These are phyloP conservation scores for Cornus controversa DNA, from an alignment of 148 eudicot species.

Conservation along the genomic window DNA sequence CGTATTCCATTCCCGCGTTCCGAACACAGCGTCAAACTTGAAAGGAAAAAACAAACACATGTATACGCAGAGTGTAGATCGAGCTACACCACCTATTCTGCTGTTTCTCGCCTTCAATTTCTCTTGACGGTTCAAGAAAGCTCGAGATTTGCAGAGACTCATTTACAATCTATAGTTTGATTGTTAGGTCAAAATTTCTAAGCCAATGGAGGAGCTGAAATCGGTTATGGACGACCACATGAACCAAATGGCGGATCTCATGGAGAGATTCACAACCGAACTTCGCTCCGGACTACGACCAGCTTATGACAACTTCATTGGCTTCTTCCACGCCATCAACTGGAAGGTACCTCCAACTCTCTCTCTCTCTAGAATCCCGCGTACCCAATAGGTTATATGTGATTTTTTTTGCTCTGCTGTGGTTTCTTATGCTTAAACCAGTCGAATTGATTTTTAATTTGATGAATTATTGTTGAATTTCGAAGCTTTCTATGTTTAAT, in stretches of 20 bases:
- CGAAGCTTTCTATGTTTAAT: neutral
- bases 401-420: neutral
- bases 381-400: neutral
- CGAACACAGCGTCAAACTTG: too few relatives aligned
- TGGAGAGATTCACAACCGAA: constrained; percentile 59
- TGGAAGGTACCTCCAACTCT: constrained; percentile 61
- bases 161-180: too few relatives aligned
- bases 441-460: too few relatives aligned
- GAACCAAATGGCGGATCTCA: constrained; percentile 80
- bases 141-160: neutral
- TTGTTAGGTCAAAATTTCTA: neutral
- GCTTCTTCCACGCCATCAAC: constrained; percentile 90
- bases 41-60: too few relatives aligned
- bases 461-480: neutral
- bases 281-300: constrained; percentile 71
- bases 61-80: too few relatives aligned
- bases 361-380: neutral
- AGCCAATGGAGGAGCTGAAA: constrained; percentile 69
- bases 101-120: neutral
- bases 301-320: constrained; percentile 72
- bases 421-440: neutral
- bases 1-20: too few relatives aligned
- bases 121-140: neutral
- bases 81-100: too few relatives aligned
- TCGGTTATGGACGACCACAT: constrained; percentile 68